These are phyloP conservation scores for Globisporangium acanthophoron DNA, from an alignment of 352 stramenopile genomes.

Conservation along the genomic window DNA sequence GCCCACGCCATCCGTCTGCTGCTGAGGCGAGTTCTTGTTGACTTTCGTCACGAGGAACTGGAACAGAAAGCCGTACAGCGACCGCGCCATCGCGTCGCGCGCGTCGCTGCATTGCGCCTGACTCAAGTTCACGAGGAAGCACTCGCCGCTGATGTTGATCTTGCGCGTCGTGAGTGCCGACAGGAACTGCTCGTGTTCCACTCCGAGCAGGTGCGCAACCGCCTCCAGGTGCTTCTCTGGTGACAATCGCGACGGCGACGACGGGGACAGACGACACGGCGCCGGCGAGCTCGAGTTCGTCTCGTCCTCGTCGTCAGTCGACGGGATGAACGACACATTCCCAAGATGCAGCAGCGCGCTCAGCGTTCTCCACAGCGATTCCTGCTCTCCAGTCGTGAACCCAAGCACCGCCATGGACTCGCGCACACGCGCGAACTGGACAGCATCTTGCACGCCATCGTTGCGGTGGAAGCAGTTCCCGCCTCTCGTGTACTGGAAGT, in stretches of 20 bases:
- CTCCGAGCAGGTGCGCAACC: constrained; percentile 33
- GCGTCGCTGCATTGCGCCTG: constrained; percentile 60
- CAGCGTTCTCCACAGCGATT: constrained; percentile 59
- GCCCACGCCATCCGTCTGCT: constrained; percentile 3
- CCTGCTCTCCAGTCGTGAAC: constrained; percentile 55
- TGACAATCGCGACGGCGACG: constrained; percentile 27
- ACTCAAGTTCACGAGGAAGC: constrained; percentile 58
- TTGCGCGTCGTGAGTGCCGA: constrained; percentile 55
- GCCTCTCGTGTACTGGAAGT: constrained; percentile 68
- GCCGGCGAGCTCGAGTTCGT: constrained; percentile 29
- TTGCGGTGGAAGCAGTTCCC: constrained; percentile 63
- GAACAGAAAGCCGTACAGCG: constrained; percentile 82
- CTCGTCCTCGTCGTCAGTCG: constrained; percentile 47
- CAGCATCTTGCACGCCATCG: constrained; percentile 56
- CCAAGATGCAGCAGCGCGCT: constrained; percentile 78
- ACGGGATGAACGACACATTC: constrained; percentile 67
- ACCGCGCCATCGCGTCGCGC: constrained; percentile 66
- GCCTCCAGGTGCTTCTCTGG: constrained; percentile 35
- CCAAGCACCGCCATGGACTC: constrained; percentile 72
- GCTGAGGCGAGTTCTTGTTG: constrained; percentile 34
- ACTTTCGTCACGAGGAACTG: constrained; percentile 79
- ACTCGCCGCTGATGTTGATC: constrained; percentile 66
- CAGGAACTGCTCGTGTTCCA: constrained; percentile 44
- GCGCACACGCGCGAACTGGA: constrained; percentile 55
- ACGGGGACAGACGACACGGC: constrained; percentile 28